A percentile compares a stretch with the other conserved stretches of the same genome.
phyloP scores from a whole-genome alignment of 345 rosid genomes.

The Gossypium bickii region DNA sequence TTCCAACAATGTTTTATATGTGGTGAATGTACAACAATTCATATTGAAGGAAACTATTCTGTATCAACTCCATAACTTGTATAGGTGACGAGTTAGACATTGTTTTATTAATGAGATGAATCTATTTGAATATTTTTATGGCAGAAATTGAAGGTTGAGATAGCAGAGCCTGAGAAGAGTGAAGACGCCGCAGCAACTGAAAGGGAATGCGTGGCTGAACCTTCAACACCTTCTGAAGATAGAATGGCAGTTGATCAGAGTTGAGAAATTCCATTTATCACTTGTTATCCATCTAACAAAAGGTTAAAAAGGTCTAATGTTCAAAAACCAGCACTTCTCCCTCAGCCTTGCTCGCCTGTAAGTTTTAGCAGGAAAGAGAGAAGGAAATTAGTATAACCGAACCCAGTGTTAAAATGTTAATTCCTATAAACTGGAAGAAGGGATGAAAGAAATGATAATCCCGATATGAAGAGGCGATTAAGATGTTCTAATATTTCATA shows the following conservation, averaged over 20 bases:
- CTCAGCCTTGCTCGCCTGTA: neutral
- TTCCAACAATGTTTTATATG: neutral
- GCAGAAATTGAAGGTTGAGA: slow-evolving; percentile 46
- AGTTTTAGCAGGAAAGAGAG: neutral
- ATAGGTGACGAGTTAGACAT: neutral
- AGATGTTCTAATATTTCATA: too few species aligned
- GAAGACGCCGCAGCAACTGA: slow-evolving; percentile 25
- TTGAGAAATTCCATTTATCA: neutral
- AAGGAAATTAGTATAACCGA: neutral
- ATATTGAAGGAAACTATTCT: neutral
- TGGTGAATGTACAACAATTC: neutral
- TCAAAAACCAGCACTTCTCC: neutral
- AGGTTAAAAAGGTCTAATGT: neutral
- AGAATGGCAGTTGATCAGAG: slow-evolving; percentile 14
- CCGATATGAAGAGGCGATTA: too few species aligned
- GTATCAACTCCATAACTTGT: neutral
- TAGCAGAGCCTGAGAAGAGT: slow-evolving; percentile 21
- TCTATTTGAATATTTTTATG: neutral
- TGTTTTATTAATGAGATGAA: neutral
- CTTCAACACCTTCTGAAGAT: slow-evolving; percentile 19
- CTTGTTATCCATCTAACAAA: slow-evolving; percentile 1
- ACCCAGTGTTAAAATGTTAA: neutral
- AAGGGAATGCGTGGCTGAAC: slow-evolving; percentile 23
- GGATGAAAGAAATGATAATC: neutral
- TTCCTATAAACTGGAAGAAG: neutral